Conservation (phyloP, 1,139 yeast genomes). For the Lodderomyces oxycetoniae region DNA sequence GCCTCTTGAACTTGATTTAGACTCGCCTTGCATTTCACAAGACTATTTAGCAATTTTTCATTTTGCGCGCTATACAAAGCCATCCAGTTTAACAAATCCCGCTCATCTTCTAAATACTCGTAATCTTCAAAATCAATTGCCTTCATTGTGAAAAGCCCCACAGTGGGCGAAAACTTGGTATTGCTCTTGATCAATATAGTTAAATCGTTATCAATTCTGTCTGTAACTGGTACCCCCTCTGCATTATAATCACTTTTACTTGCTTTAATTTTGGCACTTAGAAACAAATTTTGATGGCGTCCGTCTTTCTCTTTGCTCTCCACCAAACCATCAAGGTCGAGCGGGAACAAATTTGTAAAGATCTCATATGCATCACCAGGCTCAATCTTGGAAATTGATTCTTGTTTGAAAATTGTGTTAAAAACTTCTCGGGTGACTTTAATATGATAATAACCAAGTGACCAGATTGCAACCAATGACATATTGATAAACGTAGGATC, state of each 20-base stretch:
- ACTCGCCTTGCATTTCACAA: conserved; percentile 7
- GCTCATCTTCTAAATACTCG: conserved; percentile 12
- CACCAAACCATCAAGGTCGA: conserved; percentile 13
- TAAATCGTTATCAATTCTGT: conserved; percentile 8
- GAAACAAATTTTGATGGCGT: conserved; percentile 7
- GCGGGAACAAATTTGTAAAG: conserved; percentile 13
- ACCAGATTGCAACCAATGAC: conserved; percentile 13
- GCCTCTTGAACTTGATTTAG: conserved; percentile 13
- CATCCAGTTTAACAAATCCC: conserved; percentile 27
- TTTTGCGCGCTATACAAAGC: conserved; percentile 19
- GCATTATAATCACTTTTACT: conserved; percentile 8
- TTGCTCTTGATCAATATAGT: conserved; percentile 21
- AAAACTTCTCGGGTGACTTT: conserved; percentile 9
- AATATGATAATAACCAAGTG: conserved; percentile 13
- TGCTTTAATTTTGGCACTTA: conserved; percentile 11
- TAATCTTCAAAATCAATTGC: conserved; percentile 16
- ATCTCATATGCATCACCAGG: conserved; percentile 10
- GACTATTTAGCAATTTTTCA: conserved; percentile 11
- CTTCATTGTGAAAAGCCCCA: conserved; percentile 20
- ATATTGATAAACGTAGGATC: conserved; percentile 14
- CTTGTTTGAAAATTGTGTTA: conserved; percentile 9
- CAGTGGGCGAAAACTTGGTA: conserved; percentile 22
- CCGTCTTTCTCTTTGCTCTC: conserved; percentile 9
- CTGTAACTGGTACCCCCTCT: conserved; percentile 8
- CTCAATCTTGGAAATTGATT: conserved; percentile 9